Percentiles rank a stretch among this genome's conserved stretches.
phyloP scores from a whole-genome alignment of 352 stramenopile genomes.

The Phytophthora colocasiae region DNA sequence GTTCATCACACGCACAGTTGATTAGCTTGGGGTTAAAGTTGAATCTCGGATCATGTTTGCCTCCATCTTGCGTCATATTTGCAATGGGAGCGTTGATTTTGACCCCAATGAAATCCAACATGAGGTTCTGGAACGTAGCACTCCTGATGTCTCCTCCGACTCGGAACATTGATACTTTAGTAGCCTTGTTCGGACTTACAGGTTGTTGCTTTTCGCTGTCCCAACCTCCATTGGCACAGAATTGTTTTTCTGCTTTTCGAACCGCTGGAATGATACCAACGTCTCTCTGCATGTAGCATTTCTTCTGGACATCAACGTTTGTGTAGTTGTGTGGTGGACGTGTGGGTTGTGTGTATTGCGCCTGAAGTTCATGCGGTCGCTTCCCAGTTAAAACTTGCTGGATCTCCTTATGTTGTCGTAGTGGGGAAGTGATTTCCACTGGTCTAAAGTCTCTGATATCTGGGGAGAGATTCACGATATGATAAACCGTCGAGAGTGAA shows the following conservation, averaged over 20 bases:
- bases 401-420: not conserved
- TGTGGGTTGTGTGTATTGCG: slow-evolving; percentile 19
- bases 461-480: not conserved
- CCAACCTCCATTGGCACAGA: slow-evolving; percentile 33
- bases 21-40: slow-evolving; percentile 34
- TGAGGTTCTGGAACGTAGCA: slow-evolving; percentile 55
- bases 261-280: slow-evolving; percentile 40
- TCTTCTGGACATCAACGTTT: slow-evolving; percentile 17
- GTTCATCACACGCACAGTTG: slow-evolving; percentile 39
- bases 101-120: slow-evolving; percentile 50
- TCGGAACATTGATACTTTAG: slow-evolving; percentile 42
- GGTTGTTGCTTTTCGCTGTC: slow-evolving; percentile 8
- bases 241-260: slow-evolving; percentile 25
- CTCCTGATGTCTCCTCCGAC: slow-evolving; percentile 35
- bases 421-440: no score
- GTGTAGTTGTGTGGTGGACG: slow-evolving; percentile 31
- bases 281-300: slow-evolving; percentile 46
- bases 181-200: slow-evolving; percentile 25
- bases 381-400: slow-evolving; percentile 7
- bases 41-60: slow-evolving; percentile 41
- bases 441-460: not conserved
- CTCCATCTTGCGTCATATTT: slow-evolving; percentile 37
- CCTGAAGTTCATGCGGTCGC: slow-evolving; percentile 23
- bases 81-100: slow-evolving; percentile 42
- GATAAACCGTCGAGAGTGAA: not conserved